Evolutionary conservation across 2,329 filamentous ascomycete genomes (phyloP).

Genomic region (Fusarium chaquense): DNA sequence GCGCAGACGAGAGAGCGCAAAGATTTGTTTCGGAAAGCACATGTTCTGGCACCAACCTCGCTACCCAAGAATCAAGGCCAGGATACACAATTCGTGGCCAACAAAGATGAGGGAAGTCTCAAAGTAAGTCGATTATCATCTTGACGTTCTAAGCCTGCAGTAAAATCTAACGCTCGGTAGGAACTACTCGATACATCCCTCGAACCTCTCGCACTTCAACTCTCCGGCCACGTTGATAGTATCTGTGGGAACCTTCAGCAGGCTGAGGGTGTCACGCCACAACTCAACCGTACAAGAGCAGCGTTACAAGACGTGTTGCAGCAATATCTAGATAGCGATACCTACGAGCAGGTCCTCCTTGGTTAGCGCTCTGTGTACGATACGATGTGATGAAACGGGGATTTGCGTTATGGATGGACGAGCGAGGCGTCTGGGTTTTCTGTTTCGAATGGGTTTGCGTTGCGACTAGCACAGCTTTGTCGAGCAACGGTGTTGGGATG

Average conservation of each 20-base stretch:
- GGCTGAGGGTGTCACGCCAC: conserved; percentile 63
- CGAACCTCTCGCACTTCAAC: conserved; percentile 59
- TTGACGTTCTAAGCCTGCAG: background rate
- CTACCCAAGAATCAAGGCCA: conserved; percentile 15
- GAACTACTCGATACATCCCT: conserved; percentile 59
- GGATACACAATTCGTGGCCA: conserved; percentile 28
- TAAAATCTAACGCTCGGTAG: conserved; percentile 40
- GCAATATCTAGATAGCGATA: conserved; percentile 57
- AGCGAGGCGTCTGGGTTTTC: conserved; percentile 21
- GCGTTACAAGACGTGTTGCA: conserved; percentile 63
- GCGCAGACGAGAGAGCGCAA: conserved; percentile 65
- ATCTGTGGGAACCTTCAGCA: conserved; percentile 66
- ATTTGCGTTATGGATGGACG: conserved; percentile 7
- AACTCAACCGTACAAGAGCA: conserved; percentile 61
- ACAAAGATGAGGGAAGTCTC: conserved; percentile 30
- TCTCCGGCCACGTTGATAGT: conserved; percentile 68
- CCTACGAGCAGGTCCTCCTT: conserved; percentile 63
- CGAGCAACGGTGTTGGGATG: background rate
- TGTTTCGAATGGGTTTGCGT: conserved; percentile 4
- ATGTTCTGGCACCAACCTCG: conserved; percentile 60
- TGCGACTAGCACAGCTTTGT: background rate
- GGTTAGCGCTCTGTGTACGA: conserved; percentile 44
- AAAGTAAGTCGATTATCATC: conserved; percentile 34
- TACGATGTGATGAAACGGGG: conserved; percentile 20
- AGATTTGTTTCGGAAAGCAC: conserved; percentile 62